A percentile compares a stretch with the other conserved stretches of the same genome.
These are phyloP conservation scores for Phytophthora ohioensis DNA, from an alignment of 352 stramenopile species.

Conservation along the genomic window DNA sequence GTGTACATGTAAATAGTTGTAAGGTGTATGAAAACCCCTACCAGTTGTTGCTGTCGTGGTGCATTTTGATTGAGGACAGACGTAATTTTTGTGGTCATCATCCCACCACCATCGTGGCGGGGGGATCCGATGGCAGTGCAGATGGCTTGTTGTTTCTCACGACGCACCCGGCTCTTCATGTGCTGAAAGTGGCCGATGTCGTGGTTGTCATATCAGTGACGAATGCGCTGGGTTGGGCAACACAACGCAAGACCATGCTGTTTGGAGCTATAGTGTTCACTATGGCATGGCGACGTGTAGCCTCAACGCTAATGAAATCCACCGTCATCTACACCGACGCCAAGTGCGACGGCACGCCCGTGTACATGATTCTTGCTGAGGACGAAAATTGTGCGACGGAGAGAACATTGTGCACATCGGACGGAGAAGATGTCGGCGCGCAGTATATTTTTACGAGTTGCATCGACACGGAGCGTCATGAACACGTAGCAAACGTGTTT, in stretches of 20 bases:
- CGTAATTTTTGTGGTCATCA: neutral
- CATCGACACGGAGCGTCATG: conserved; percentile 5
- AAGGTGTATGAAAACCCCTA: neutral
- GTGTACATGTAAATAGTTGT: no score
- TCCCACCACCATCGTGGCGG: neutral
- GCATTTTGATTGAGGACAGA: neutral
- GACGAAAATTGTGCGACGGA: conserved; percentile 8
- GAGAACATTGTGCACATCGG: neutral
- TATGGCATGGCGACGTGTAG: neutral
- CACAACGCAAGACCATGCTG: neutral
- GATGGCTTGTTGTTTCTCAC: conserved; percentile 6
- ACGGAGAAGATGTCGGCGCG: neutral
- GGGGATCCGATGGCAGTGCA: conserved; percentile 9
- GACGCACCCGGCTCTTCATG: conserved; percentile 9
- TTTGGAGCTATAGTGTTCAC: neutral
- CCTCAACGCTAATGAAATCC: conserved; percentile 5
- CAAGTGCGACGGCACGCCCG: conserved; percentile 13
- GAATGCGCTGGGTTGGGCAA: conserved; percentile 3
- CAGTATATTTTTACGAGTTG: neutral
- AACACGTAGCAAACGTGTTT: conserved; percentile 14
- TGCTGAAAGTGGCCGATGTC: neutral
- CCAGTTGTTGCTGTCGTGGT: conserved; percentile 4
- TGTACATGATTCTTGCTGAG: neutral
- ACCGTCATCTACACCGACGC: conserved; percentile 15
- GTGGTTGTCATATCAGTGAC: neutral